phyloP scores from a whole-genome alignment of 768 basidiomycete species.

The Trichaptum fuscoviolaceum region DNA sequence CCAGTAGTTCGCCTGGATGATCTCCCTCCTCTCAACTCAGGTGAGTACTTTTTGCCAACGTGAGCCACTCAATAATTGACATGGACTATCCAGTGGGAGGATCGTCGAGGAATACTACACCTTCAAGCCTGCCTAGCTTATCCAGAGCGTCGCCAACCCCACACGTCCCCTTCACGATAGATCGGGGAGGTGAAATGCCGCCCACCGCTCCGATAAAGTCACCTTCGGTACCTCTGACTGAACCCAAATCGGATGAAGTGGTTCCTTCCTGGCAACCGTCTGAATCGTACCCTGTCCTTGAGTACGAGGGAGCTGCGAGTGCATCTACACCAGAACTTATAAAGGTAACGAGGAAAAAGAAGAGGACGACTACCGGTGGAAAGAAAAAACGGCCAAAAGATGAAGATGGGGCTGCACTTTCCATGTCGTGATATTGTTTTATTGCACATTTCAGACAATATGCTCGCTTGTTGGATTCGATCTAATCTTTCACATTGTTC shows the following conservation, averaged over 20 bases:
- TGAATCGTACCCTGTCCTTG: slow-evolving; percentile 47
- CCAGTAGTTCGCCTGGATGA: slow-evolving; percentile 83
- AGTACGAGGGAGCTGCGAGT: slow-evolving; percentile 44
- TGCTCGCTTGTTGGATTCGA: slow-evolving; percentile 10
- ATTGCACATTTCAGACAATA: slow-evolving; percentile 5
- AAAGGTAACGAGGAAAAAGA: slow-evolving; percentile 70
- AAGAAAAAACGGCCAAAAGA: slow-evolving; percentile 62
- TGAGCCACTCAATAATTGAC: neutral
- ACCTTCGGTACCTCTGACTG: slow-evolving; percentile 18
- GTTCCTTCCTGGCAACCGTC: slow-evolving; percentile 20
- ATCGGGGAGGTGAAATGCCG: slow-evolving; percentile 85
- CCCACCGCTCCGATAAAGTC: slow-evolving; percentile 28
- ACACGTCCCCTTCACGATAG: slow-evolving; percentile 53
- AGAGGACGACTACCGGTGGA: slow-evolving; percentile 40
- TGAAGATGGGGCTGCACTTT: neutral
- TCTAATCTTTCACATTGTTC: slow-evolving; percentile 2
- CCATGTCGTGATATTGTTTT: slow-evolving; percentile 4
- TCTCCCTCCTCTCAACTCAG: slow-evolving; percentile 37
- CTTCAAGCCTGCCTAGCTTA: neutral
- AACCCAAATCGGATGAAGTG: neutral
- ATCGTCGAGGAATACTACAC: neutral
- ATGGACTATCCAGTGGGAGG: neutral
- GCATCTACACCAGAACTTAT: slow-evolving; percentile 65
- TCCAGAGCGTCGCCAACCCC: slow-evolving; percentile 31
- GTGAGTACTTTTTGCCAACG: neutral